These are phyloP conservation scores for Nyssa sinensis DNA, from an alignment of 148 eudicot species.

Conservation along the genomic window DNA sequence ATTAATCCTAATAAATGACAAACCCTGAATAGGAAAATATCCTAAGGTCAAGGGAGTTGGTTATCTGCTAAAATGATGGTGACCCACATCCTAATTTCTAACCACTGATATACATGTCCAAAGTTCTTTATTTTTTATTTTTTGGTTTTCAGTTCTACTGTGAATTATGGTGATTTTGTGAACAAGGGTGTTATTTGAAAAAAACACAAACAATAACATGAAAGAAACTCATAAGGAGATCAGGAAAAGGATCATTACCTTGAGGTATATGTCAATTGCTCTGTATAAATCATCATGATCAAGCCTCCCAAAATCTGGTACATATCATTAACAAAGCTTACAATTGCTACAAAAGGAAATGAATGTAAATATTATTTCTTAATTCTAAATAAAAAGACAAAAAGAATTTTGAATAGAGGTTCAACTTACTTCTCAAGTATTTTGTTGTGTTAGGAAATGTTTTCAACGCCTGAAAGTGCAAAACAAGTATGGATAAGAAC, in stretches of 20 bases:
- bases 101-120: not conserved
- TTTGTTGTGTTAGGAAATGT: conserved; percentile 58
- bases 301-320: no score
- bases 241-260: no score
- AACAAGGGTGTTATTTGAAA: no score
- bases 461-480: conserved; percentile 73
- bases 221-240: no score
- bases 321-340: no score
- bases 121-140: no score
- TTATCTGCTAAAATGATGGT: conserved; percentile 12
- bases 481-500: conserved; percentile 1
- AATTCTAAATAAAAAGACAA: not conserved
- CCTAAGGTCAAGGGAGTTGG: conserved; percentile 12
- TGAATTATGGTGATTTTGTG: no score
- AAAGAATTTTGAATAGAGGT: conserved; percentile 13
- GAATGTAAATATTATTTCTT: not conserved
- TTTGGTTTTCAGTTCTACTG: not conserved
- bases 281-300: no score
- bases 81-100: conserved; percentile 8
- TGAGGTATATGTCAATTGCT: no score
- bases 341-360: conserved; percentile 56
- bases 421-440: conserved; percentile 73
- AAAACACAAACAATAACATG: no score
- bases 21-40: not conserved
- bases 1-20: not conserved